These are phyloP conservation scores for Diaporthe destruens DNA, from an alignment of 2,329 filamentous ascomycete genomes.

Conservation along the genomic window DNA sequence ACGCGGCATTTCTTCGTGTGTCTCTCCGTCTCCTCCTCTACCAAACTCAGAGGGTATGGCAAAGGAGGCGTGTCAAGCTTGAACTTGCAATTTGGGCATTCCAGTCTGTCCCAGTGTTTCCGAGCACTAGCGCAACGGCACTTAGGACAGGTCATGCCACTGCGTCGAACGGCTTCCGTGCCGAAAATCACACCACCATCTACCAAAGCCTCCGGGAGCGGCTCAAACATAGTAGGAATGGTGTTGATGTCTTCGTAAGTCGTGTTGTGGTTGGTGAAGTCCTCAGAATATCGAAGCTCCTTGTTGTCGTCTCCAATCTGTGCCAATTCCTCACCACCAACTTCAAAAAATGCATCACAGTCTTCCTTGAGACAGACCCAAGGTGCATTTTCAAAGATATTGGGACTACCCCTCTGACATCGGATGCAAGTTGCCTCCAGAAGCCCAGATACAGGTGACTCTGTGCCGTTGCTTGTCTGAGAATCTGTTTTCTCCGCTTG, in stretches of 20 bases:
- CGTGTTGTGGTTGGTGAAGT: slow-evolving; percentile 67
- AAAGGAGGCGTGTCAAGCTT: slow-evolving; percentile 35
- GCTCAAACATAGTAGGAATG: slow-evolving; percentile 54
- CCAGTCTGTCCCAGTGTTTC: slow-evolving; percentile 72
- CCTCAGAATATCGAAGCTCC: slow-evolving; percentile 63
- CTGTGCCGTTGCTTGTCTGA: neutral
- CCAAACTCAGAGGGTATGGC: slow-evolving; percentile 18
- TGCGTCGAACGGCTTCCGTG: slow-evolving; percentile 62
- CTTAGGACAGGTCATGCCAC: slow-evolving; percentile 74
- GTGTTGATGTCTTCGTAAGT: slow-evolving; percentile 54
- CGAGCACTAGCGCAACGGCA: slow-evolving; percentile 74
- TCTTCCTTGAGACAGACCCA: slow-evolving; percentile 32
- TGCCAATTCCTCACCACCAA: neutral
- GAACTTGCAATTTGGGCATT: slow-evolving; percentile 70
- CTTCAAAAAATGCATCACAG: slow-evolving; percentile 6
- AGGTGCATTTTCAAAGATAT: slow-evolving; percentile 14
- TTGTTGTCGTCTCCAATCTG: slow-evolving; percentile 41
- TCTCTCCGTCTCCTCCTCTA: slow-evolving; percentile 5
- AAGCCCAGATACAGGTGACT: neutral
- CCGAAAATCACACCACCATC: slow-evolving; percentile 50
- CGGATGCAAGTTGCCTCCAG: neutral
- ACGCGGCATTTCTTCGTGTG: neutral
- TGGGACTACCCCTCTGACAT: slow-evolving; percentile 7
- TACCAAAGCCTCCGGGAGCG: slow-evolving; percentile 52
- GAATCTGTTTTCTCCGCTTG: too few species aligned